These are phyloP conservation scores for Barnettozyma botsteinii DNA, from an alignment of 805 yeast genomes.

Conservation along the genomic window DNA sequence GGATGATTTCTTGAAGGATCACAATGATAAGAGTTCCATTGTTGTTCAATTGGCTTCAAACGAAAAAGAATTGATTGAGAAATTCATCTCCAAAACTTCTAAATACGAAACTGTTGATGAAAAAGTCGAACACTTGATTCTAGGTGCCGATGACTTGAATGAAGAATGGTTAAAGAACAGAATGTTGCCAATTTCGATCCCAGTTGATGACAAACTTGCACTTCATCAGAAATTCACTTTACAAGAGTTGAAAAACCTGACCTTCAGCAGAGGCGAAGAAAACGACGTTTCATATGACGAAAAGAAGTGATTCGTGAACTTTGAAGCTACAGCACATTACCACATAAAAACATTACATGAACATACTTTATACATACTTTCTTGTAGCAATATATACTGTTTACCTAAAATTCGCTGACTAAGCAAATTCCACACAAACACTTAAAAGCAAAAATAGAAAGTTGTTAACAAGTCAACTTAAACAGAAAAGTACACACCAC, in stretches of 20 bases:
- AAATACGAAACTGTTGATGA: slow-evolving; percentile 7
- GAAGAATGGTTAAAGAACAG: slow-evolving; percentile 22
- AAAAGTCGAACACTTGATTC: slow-evolving; percentile 13
- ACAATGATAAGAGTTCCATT: slow-evolving; percentile 9
- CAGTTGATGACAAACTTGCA: slow-evolving; percentile 5
- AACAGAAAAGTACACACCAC: no score
- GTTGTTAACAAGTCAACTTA: not conserved
- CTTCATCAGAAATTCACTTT: slow-evolving; percentile 10
- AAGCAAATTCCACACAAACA: no score
- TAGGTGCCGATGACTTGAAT: slow-evolving; percentile 21
- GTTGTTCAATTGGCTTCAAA: slow-evolving; percentile 15
- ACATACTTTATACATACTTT: no score
- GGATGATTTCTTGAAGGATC: slow-evolving; percentile 2
- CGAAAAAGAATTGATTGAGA: slow-evolving; percentile 13
- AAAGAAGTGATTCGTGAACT: no score
- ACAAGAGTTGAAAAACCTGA: slow-evolving; percentile 3
- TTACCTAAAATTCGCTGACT: no score
- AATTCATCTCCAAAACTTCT: slow-evolving; percentile 6
- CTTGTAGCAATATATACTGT: no score
- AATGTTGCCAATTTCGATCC: slow-evolving; percentile 18
- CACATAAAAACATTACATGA: no score
- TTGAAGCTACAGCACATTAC: no score
- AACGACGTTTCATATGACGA: slow-evolving; percentile 7
- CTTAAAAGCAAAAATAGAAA: no score
- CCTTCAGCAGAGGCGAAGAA: slow-evolving; percentile 6